These are phyloP conservation scores for Darksidea phi DNA, from an alignment of 495 filamentous ascomycete species.

Conservation along the genomic window DNA sequence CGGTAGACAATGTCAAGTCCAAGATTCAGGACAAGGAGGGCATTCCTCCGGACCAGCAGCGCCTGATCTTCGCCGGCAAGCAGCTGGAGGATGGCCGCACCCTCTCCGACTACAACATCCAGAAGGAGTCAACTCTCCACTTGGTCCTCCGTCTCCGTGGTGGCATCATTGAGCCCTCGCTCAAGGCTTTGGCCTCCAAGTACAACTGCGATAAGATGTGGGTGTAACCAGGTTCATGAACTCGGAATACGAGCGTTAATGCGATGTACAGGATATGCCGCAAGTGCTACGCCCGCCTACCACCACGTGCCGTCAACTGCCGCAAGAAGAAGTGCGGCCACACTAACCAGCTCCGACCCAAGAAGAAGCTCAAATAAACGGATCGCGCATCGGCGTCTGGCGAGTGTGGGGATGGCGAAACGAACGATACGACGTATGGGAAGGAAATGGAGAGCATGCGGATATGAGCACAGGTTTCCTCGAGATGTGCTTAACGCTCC, in stretches of 20 bases:
- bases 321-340: constrained; percentile 99
- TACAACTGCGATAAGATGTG: constrained; percentile 98
- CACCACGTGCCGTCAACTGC: constrained; percentile 98
- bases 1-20: constrained; percentile 45
- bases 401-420: constrained; percentile 6
- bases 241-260: neutral
- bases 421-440: neutral
- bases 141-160: constrained; percentile 98
- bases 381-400: constrained; percentile 41
- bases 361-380: constrained; percentile 99
- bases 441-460: neutral
- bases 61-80: constrained; percentile 99
- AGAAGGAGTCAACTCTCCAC: constrained; percentile 99
- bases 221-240: neutral
- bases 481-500: neutral
- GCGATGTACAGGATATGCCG: constrained; percentile 71
- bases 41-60: constrained; percentile 98
- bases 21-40: constrained; percentile 97
- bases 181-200: constrained; percentile 97
- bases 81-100: constrained; percentile 99
- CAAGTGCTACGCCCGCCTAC: constrained; percentile 99
- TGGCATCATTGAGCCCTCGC: constrained; percentile 98
- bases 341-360: constrained; percentile 99
- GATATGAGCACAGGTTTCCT: constrained; percentile 1
- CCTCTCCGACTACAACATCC: constrained; percentile 99